Base-by-base conservation (phyloP, 2,329 filamentous ascomycete species). In the Diaporthe destruens region DNA sequence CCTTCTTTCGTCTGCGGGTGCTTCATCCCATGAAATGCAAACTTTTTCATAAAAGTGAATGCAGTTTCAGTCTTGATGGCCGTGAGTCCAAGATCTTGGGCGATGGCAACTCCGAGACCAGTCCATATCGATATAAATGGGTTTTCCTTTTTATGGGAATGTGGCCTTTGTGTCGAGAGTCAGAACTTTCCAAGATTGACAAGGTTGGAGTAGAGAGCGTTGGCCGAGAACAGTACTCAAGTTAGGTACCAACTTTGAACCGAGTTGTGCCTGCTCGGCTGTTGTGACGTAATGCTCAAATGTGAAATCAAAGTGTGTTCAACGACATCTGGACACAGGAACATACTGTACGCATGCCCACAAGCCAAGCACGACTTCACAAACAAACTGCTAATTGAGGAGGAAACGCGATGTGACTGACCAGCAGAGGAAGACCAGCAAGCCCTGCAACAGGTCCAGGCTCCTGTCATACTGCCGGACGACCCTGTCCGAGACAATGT, bases 371-470 rank as follows among this genome's bases (percentile, higher is more conserved):
- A 16, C 16, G 23, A 25, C 6, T 51, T 39, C 6, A 9, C 11
- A 49, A 49, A 47, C 39, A 23, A 1, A 57, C 20, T 32, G 6
- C 3, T 49, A 8, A 34, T 6, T 47, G 36, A 4, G 44, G 42
- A 5, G 8, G 23, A 39, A 9, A 29, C 2, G 23, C 11, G 36
- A 18, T 7, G 8, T 18, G 12, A 53, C 81, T 75, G 77, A 85
- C 86, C 87, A 90, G 42, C 81, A 29, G 84, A 80, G 69, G 80
- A 85, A 67, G 75, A 81, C 74, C 20, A 91, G 76, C 4, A 89
- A 72, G 0, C 87, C 88, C 14, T 87, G 80, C 2, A 91, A 79
- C 14, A 90, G 74, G 74, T 90, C 89, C 51, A 89, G 79, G 61
- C 78, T 84, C 66, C 84, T 83, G 71, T 89, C 86, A n/a, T 83